A percentile compares a stretch with the other conserved stretches of the same genome.
phyloP scores from a whole-genome alignment of 768 basidiomycete species.

The Xerocomellus dryophilus region DNA sequence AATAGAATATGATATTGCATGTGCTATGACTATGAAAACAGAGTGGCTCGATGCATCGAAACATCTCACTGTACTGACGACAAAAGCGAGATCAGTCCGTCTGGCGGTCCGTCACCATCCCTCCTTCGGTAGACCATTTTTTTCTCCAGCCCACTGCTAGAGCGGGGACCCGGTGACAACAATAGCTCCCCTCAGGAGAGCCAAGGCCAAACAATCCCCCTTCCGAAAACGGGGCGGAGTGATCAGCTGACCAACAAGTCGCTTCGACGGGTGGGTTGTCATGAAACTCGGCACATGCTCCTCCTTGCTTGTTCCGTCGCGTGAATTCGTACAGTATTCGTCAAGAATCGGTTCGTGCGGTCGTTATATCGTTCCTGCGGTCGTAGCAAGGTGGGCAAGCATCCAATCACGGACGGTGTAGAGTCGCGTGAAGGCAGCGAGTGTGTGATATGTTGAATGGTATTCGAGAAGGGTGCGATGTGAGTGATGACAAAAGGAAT shows the following conservation, averaged over 20 bases:
- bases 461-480: constrained; percentile 23
- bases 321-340: constrained; percentile 32
- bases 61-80: constrained; percentile 20
- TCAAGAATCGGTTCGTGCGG: constrained; percentile 37
- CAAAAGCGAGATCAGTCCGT: constrained; percentile 29
- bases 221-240: constrained; percentile 11
- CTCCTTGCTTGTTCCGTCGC: constrained; percentile 29
- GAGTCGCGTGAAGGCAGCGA: constrained; percentile 18
- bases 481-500: constrained; percentile 22
- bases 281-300: constrained; percentile 18
- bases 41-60: constrained; percentile 16
- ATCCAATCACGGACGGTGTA: constrained; percentile 12
- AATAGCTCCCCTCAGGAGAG: constrained; percentile 25
- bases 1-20: constrained; percentile 15
- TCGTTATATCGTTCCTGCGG: constrained; percentile 34
- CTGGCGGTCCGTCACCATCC: constrained; percentile 25
- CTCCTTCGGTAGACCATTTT: constrained; percentile 23
- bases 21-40: constrained; percentile 24
- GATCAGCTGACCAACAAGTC: constrained; percentile 9
- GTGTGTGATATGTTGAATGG: constrained; percentile 16
- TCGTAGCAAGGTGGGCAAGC: constrained; percentile 30
- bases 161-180: constrained; percentile 28
- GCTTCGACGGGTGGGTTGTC: constrained; percentile 19
- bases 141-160: constrained; percentile 32
- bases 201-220: constrained; percentile 8